Evolutionary conservation across 441 rosid species (phyloP), one percentile per base, ranked within the genome.

Genomic region (Hura crepitans): DNA sequence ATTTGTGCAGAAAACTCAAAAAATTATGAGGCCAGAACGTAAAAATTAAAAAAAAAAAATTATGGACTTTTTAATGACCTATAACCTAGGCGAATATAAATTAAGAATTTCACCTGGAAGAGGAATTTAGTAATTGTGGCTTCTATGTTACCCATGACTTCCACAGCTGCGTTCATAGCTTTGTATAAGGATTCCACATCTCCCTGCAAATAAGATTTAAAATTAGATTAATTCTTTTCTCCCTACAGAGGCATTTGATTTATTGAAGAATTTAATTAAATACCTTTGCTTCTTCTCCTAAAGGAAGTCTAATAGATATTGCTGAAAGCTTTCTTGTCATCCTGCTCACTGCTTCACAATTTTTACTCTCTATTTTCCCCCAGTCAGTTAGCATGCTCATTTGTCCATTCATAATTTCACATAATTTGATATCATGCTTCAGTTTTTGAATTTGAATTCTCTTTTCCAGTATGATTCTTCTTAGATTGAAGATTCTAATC

Each of bases 261-360:
- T 35, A 35, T 35, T 8, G 13, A 42, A 42, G 14, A 42, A 42
- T 42, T 10, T 9, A 42, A 42, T n/a, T n/a, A n/a, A n/a, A 22
- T 69, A 92, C 93, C 93, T 73, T 78, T 39, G 82, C 88, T 35
- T 80, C 86, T 6, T 86, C 84, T 3, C 43, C 46, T 10, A 85
- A 65, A 12, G 96, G 90, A 46, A 86, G 70, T 23, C 78, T 74
- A 31, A 78, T 43, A 14, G 87, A 79, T 8, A 84, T 46, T 60
- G 89, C 95, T 5, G 81, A 79, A 28, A 90, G 85, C 80, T 88
- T 92, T 63, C 89, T 79, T 12, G 80, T 74, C 68, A 90, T 60
- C 62, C 90, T 81, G 77, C 85, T 70, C 12, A 86, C 76, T 10
- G 93, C 93, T 78, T 85, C 95, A 20, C 13, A 61, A 62, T 84